phyloP scores from a whole-genome alignment of 192 early-diverging fungal genomes.

The Entophlyctis luteolus region DNA sequence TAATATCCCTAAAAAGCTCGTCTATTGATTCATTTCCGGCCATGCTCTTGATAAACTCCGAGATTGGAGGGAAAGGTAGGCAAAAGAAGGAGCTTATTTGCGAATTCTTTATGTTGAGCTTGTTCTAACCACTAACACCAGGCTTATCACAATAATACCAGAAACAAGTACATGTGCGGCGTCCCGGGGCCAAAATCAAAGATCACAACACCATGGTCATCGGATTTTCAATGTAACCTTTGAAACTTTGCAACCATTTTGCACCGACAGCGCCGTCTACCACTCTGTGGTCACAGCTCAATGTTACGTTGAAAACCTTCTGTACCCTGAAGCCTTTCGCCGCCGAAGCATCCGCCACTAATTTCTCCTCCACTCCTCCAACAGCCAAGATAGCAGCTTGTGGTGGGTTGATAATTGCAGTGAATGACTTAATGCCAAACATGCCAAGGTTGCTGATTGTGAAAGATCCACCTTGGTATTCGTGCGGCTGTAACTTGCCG shows the following conservation, averaged over 20 bases:
- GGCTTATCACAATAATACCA: too few species aligned
- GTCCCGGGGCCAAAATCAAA: too few species aligned
- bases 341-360: slow-evolving; percentile 41
- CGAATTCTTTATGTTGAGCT: too few species aligned
- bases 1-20: too few species aligned
- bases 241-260: slow-evolving; percentile 84
- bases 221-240: slow-evolving; percentile 90
- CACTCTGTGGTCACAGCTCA: slow-evolving; percentile 90
- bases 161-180: too few species aligned
- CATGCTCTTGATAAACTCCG: too few species aligned
- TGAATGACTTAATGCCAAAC: slow-evolving; percentile 91
- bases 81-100: too few species aligned
- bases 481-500: slow-evolving; percentile 86
- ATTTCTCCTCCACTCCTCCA: slow-evolving; percentile 71
- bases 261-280: slow-evolving; percentile 93
- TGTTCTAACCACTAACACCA: too few species aligned
- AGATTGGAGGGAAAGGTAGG: too few species aligned
- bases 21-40: too few species aligned
- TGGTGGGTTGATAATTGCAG: slow-evolving; percentile 97
- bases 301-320: slow-evolving; percentile 79
- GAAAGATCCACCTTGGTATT: slow-evolving; percentile 98
- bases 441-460: slow-evolving; percentile 98
- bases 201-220: slow-evolving; percentile 84
- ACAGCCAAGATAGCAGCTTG: slow-evolving; percentile 91
- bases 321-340: slow-evolving; percentile 52